phyloP scores from a whole-genome alignment of 2,329 filamentous ascomycete genomes.

The Bipolaris sorokiniana region DNA sequence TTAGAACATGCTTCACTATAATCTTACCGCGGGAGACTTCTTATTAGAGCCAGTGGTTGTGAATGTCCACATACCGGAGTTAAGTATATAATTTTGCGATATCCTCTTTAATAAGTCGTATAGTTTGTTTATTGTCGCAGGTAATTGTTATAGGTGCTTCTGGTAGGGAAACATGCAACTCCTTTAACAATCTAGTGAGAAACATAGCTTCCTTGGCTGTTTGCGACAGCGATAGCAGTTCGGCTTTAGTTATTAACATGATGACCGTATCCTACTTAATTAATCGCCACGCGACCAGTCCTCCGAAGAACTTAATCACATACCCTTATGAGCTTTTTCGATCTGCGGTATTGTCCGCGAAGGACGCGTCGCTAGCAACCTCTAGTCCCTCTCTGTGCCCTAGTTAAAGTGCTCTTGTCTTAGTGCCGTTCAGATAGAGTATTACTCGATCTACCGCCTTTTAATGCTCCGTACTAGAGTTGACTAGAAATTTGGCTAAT shows the following conservation, averaged over 20 bases:
- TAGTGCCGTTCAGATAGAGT: conserved; percentile 6
- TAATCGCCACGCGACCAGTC: conserved; percentile 8
- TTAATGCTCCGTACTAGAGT: conserved; percentile 4
- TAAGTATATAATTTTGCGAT: conserved; percentile 8
- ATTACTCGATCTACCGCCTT: conserved; percentile 8
- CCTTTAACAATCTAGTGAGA: conserved; percentile 1
- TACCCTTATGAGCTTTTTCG: conserved; percentile 9
- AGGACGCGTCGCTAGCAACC: conserved; percentile 12
- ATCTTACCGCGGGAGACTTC: conserved; percentile 1
- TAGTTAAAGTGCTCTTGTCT: not conserved
- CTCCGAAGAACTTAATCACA: conserved; percentile 14
- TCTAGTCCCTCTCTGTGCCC: conserved; percentile 2
- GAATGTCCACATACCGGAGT: conserved; percentile 14
- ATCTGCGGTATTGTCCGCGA: not conserved
- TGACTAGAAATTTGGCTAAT: conserved; percentile 1
- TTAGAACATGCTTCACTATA: not conserved
- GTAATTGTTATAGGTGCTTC: conserved; percentile 5
- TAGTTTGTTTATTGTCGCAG: conserved; percentile 15
- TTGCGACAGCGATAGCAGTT: conserved; percentile 11
- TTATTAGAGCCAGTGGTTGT: conserved; percentile 13
- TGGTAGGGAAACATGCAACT: conserved; percentile 5
- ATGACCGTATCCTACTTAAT: conserved; percentile 17
- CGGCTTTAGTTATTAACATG: conserved; percentile 14
- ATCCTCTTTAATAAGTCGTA: conserved; percentile 4
- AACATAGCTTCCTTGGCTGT: conserved; percentile 15